phyloP scores from a whole-genome alignment of 495 filamentous ascomycete genomes.

The Staphylotrichum tortipilum region DNA sequence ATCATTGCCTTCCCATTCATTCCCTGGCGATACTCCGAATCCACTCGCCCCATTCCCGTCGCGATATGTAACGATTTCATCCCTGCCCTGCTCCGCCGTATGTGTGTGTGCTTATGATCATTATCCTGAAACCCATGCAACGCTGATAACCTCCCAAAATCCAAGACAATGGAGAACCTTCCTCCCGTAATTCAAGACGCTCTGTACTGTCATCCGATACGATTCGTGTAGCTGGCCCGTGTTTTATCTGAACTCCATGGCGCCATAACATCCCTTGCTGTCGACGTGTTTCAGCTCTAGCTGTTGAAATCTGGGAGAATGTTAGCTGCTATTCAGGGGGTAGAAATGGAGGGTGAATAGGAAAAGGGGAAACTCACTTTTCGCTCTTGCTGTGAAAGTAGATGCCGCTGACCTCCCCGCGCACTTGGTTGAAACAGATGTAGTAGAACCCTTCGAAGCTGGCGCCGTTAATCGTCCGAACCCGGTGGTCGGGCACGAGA shows the following conservation, averaged over 20 bases:
- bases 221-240: neutral
- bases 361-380: constrained; percentile 59
- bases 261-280: constrained; percentile 75
- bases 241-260: constrained; percentile 84
- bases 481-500: constrained; percentile 89
- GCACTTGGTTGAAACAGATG: constrained; percentile 93
- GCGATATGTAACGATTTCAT: too few relatives aligned
- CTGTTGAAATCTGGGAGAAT: constrained; percentile 65
- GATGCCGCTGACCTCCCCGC: constrained; percentile 78
- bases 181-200: neutral
- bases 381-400: constrained; percentile 98
- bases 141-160: constrained; percentile 8
- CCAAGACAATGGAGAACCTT: neutral
- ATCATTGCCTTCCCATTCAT: neutral
- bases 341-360: too few relatives aligned
- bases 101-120: neutral
- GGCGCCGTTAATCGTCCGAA: constrained; percentile 80
- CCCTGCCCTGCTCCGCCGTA: neutral
- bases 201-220: neutral
- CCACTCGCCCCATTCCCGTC: too few relatives aligned
- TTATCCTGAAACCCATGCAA: constrained; percentile 1
- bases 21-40: too few relatives aligned
- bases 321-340: constrained; percentile 12
- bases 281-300: constrained; percentile 81
- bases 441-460: constrained; percentile 99